Conservation (phyloP, 1,139 yeast genomes). For the Suhomyces coccinellae region DNA sequence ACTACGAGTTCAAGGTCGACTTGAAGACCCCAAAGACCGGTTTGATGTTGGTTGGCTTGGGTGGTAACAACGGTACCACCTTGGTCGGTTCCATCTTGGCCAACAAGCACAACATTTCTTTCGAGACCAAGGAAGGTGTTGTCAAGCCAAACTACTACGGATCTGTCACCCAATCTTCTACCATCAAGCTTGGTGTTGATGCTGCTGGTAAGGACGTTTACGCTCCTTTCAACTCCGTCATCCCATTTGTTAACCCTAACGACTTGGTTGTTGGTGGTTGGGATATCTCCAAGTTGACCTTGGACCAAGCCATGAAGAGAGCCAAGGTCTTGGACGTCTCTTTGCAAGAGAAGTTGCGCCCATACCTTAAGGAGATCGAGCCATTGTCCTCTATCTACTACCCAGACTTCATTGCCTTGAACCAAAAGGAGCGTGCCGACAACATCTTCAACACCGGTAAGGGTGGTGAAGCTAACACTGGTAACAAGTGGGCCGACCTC, state of each 20-base stretch:
- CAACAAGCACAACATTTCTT: slow-evolving; percentile 74
- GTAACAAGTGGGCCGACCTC: slow-evolving; percentile 86
- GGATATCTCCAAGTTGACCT: slow-evolving; percentile 78
- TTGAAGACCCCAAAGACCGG: slow-evolving; percentile 84
- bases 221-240: slow-evolving; percentile 87
- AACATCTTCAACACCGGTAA: slow-evolving; percentile 67
- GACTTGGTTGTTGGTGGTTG: slow-evolving; percentile 92
- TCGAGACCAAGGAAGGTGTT: slow-evolving; percentile 80
- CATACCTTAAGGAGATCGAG: slow-evolving; percentile 58
- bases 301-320: slow-evolving; percentile 80
- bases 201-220: slow-evolving; percentile 80
- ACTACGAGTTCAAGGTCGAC: slow-evolving; percentile 85
- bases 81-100: slow-evolving; percentile 83
- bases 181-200: slow-evolving; percentile 88
- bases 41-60: slow-evolving; percentile 87
- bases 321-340: slow-evolving; percentile 85
- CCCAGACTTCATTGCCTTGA: slow-evolving; percentile 95
- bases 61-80: slow-evolving; percentile 97
- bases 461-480: slow-evolving; percentile 52
- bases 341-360: slow-evolving; percentile 74
- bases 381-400: slow-evolving; percentile 89
- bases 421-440: slow-evolving; percentile 90
- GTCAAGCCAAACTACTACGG: slow-evolving; percentile 88
- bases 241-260: slow-evolving; percentile 88
- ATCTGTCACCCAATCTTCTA: slow-evolving; percentile 93